Base-by-base conservation (phyloP, 2,329 filamentous ascomycete genomes). In the Fusarium annulatum region DNA sequence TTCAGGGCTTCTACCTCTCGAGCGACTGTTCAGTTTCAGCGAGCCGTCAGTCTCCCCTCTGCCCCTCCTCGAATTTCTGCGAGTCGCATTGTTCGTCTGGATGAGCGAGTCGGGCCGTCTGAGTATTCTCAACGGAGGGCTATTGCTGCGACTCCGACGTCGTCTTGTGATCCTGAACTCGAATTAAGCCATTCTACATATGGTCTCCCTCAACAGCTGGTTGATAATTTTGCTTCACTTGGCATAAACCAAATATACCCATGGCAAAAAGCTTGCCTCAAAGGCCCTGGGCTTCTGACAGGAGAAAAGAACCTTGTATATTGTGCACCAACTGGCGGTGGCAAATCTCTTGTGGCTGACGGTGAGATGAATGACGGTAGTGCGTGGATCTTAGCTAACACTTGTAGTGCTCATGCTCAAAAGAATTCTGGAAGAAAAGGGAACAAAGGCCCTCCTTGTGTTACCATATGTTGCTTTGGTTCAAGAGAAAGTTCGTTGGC, bases 391-490 rank as follows among this genome's bases (percentile, higher is more conserved):
- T 18, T 39, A 52, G 41, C 75, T 80, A 66, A 79, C 48, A 28
- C 49, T 30, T 58, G 41, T n/a, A 71, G 88, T 95, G 34, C 83
- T 95, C 57, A 92, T 95, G 89, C 83, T 95, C 60, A 94, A 92
- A 78, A 88, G 88, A 67, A 85, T 95, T 28, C 84, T 94, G n/a
- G 86, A 89, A 48, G 86, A 90, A 51, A 88, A 88, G 3, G 85
- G 85, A 26, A 86, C 89, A 64, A 95, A 94, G 73, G 92, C 91
- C 6, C 86, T 95, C 18, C 83, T 95, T 23, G 90, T 95, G 26
- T 85, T 95, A 23, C 93, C 93, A 0, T 95, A 94, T 81, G 92
- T 95, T 72, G 92, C 93, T 23, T 86, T 95, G 7, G 93, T 95
- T 1, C 92, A 95, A 78, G 93, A 95, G 80, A 95, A 95, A 79